These are phyloP conservation scores for Trichophyton schoenleinii DNA, from an alignment of 2,329 filamentous ascomycete genomes.

Conservation along the genomic window DNA sequence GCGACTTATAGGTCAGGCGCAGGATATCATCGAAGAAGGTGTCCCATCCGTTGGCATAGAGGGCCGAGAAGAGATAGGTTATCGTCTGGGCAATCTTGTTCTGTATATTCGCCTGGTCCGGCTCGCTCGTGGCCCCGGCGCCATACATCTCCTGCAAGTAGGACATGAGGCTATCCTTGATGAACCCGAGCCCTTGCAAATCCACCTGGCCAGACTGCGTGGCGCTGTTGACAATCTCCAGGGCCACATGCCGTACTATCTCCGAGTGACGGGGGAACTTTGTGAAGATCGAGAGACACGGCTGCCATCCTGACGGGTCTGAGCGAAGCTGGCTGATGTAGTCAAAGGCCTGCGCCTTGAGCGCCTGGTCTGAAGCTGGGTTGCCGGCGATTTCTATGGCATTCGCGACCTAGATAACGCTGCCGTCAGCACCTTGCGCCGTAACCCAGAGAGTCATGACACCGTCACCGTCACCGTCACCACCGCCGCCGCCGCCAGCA, in stretches of 20 bases:
- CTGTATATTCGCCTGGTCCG: slow-evolving; percentile 68
- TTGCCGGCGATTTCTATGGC: slow-evolving; percentile 91
- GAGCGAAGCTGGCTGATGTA: slow-evolving; percentile 58
- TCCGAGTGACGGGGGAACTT: slow-evolving; percentile 64
- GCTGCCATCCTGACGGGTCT: slow-evolving; percentile 79
- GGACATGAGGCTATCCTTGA: slow-evolving; percentile 69
- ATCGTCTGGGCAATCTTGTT: slow-evolving; percentile 96
- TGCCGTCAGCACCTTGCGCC: neutral
- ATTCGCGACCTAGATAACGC: slow-evolving; percentile 61
- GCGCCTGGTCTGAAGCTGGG: slow-evolving; percentile 57
- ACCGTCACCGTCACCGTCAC: too few species aligned
- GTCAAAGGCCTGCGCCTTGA: slow-evolving; percentile 62
- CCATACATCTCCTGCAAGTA: slow-evolving; percentile 71
- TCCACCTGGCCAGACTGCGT: slow-evolving; percentile 71
- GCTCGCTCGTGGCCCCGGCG: slow-evolving; percentile 37
- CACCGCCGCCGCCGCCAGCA: slow-evolving; percentile 6
- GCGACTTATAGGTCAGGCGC: slow-evolving; percentile 53
- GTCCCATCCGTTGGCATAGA: slow-evolving; percentile 79
- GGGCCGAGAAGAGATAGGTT: slow-evolving; percentile 78
- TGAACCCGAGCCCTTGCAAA: slow-evolving; percentile 54
- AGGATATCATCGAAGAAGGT: slow-evolving; percentile 85
- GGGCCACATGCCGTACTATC: slow-evolving; percentile 72
- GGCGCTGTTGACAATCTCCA: slow-evolving; percentile 88
- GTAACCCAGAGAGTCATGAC: neutral
- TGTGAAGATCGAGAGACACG: slow-evolving; percentile 75